Evolutionary conservation across 768 basidiomycete genomes (phyloP), one percentile per base, ranked within the genome.

Genomic region (Russula brevipes): DNA sequence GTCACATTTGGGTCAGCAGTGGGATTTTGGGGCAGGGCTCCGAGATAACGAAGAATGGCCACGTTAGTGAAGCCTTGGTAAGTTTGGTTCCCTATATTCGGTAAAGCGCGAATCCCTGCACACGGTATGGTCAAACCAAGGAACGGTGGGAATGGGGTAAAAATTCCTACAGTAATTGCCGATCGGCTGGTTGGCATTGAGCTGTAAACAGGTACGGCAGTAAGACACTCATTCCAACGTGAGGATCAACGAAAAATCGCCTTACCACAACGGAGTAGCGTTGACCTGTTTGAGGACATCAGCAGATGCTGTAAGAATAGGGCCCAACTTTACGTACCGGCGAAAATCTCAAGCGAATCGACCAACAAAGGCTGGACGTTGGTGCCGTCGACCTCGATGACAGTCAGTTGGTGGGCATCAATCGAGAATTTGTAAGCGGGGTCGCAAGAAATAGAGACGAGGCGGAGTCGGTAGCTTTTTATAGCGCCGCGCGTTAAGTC

Each of bases 351-450:
- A 8, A 69, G 31, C 1, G 50, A 54, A 16, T 69, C 64, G 5
- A 69, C 54, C 2, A 31, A 4, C 10, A 59, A 17, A 35, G 68
- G 68, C 33, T 69, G 41, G 5, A 44, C 10, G 41, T 54, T 56
- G 6, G 12, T 35, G 38, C 69, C 68, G 45, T 69, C 69, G n/a
- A 56, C 69, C 60, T 69, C 69, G 19, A 69, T 69, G 19, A 69
- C 56, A 1, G 65, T 58, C 57, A 69, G 45, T 3, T 39, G 19
- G 30, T 69, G 69, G 12, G 47, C 19, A 12, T 66, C 65, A n/a
- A 66, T 66, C 2, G 68, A 66, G 45, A 69, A 65, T 5, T 9
- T 4, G 49, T 54, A 68, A 36, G 1, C 19, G 5, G 63, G 52
- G 1, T 64, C 63, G 38, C 58, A 64, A 14, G 63, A 64, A 12